Base-by-base conservation (phyloP, 129 eudicot genomes). In the Deinandra increscens region DNA sequence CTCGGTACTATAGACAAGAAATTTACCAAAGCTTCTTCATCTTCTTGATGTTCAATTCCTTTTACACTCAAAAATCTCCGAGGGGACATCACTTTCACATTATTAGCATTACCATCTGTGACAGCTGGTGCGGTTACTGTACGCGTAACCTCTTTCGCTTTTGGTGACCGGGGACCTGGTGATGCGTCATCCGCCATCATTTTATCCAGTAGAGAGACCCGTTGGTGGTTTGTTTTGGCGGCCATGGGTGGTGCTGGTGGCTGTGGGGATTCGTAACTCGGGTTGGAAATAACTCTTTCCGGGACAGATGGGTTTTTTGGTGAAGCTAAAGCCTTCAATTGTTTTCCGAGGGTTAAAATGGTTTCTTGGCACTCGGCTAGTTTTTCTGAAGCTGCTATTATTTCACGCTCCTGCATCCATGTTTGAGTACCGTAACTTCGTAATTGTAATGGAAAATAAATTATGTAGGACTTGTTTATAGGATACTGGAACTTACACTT, bases 361-460 rank as follows among this genome's bases (percentile, higher is more conserved):
- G 93, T 89, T 81, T 93, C 95, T 82, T 89, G 97, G 83, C 99
- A 93, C 69, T 89, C 90, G 10, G 99, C 99, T 78, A 93, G 42
- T 78, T 87, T 93, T 58, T 87, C 93, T 18, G 99, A 93, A 67
- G 97, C 99, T 79, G 87, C 85, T 26, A 81, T 71, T 36, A 93
- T 86, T 78, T 93, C 99, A 55, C 71, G 76, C 70, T 89, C 93
- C 95, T 93, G 75, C 76, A 33, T 62, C 48, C 49, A 38, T 18
- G 63, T 55, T 22, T 20, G 1, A 79, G 51, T 50, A 22, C 6
- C 49, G 43, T 59, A 19, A 13, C 0, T 4, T 49, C 10, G 26
- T 55, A 38, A 15, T 0, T 53, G 64, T 44, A 20, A 67, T 9
- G 26, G 11, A 13, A 6, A 50, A 20, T 14, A 9, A 42, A 54